A percentile compares a stretch with the other conserved stretches of the same genome.
Evolutionary conservation across 2,329 filamentous ascomycete genomes (phyloP).

Genomic region (Aspergillus aculeatus): DNA sequence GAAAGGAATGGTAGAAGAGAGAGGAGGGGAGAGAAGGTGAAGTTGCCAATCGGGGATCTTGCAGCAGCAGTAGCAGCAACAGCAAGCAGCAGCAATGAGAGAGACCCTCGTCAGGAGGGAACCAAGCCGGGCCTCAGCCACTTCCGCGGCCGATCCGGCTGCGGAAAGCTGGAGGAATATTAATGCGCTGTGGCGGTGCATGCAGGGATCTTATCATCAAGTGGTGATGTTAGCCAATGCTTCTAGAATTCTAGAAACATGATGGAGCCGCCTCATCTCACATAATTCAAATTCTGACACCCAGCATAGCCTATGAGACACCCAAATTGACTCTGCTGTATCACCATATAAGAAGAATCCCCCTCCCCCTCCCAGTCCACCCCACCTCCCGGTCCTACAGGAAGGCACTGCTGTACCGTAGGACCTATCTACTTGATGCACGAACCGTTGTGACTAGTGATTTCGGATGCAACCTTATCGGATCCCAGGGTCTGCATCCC

Average conservation of each 20-base stretch:
- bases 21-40: neutral
- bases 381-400: neutral
- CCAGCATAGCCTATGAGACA: no score
- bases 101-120: conserved; percentile 14
- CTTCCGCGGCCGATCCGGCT: conserved; percentile 32
- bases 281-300: no score
- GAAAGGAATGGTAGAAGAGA: neutral
- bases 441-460: neutral
- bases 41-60: neutral
- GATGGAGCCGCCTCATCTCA: no score
- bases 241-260: no score
- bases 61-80: conserved; percentile 4
- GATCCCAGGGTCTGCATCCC: neutral
- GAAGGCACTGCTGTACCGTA: neutral
- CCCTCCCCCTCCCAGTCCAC: neutral
- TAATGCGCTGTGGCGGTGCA: conserved; percentile 35
- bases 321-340: neutral
- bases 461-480: conserved; percentile 1
- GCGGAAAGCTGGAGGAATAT: conserved; percentile 25
- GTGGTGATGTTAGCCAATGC: neutral
- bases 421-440: neutral
- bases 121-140: conserved; percentile 19
- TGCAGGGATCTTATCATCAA: neutral
- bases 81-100: conserved; percentile 14
- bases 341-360: neutral